Evolutionary conservation across 192 early-diverging fungal species (phyloP), one percentile per base, ranked within the genome.

Genomic region (Coemansia aciculifera): DNA sequence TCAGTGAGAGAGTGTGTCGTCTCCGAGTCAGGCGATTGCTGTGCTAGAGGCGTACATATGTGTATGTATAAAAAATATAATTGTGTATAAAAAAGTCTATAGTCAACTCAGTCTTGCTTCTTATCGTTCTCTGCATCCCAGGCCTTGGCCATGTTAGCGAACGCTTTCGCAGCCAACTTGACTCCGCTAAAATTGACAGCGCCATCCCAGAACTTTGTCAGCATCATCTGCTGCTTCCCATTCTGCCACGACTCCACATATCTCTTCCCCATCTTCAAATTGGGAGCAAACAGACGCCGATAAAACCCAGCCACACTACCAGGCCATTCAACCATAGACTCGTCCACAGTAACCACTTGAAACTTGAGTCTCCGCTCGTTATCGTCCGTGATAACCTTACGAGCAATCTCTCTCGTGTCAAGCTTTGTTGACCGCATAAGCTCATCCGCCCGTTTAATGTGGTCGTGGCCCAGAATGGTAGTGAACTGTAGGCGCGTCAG

Each of bases 241-340:
- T 42, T 59, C 39, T 40, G 57, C 77, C 77, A 79, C 49, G 64
- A 63, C 39, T 79, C 77, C n/a, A 62, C 59, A 36, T 71, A 65
- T 32, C 19, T 44, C 13, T 43, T 52, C 12, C 52, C 23, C 62
- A 64, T 67, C 3, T n/a, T 49, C 4, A 71, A 31, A 3, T 54
- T 63, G 13, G 78, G 73, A 17, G 38, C 13, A 11, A 63, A 11
- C 21, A 69, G 23, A 6, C 63, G 43, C 64, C 56, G 54, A 11
- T 39, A 23, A 46, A 67, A 72, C 46, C 24, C 49, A 11, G 36
- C 4, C 2, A 27, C 49, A 6, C 24, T 62, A 3, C 19, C 36
- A 12, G n/a, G 57, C 73, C 63, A 68, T 17, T 4, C 38, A 3
- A 37, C 67, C 21, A 69, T 27, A 2, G 31, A 39, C 13, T 64